These are phyloP conservation scores for Triticum turgidum DNA, from an alignment of 176 grass and related monocot species.

Conservation along the genomic window DNA sequence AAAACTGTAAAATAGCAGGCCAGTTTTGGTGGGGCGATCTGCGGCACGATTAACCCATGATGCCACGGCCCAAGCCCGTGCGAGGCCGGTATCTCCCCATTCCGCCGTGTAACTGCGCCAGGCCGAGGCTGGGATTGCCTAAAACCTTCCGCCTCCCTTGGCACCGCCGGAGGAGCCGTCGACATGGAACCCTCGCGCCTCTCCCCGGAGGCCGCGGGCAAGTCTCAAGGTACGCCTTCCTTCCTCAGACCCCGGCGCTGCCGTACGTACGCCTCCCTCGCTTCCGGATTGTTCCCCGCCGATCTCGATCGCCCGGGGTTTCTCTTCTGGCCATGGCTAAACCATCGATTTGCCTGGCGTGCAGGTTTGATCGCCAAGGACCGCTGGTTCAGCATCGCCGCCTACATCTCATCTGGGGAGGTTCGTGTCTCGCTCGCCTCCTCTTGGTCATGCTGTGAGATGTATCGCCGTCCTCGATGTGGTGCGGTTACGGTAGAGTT, in stretches of 20 bases:
- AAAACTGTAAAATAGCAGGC: no score
- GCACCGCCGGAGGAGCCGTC: conserved; percentile 20
- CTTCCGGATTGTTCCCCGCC: not conserved
- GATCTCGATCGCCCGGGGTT: not conserved
- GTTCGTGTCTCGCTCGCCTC: conserved; percentile 21
- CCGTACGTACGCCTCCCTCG: no score
- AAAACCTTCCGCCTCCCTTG: not conserved
- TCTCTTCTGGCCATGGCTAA: not conserved
- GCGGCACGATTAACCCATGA: no score
- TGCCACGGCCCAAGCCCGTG: no score
- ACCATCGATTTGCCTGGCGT: not conserved
- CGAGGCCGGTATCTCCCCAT: no score
- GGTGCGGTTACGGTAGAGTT: not conserved
- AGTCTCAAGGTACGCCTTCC: conserved; percentile 44
- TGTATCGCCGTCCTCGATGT: not conserved
- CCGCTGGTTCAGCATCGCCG: conserved; percentile 55
- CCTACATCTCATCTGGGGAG: conserved; percentile 58
- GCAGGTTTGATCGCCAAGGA: conserved; percentile 62
- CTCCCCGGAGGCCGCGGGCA: conserved; percentile 53
- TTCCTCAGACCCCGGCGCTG: not conserved
- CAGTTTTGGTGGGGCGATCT: no score
- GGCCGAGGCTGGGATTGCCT: not conserved
- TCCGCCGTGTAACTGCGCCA: not conserved
- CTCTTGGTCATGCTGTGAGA: not conserved
- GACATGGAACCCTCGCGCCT: conserved; percentile 56